Conservation (phyloP, 495 filamentous ascomycete genomes). For the Ramalina intermedia region DNA sequence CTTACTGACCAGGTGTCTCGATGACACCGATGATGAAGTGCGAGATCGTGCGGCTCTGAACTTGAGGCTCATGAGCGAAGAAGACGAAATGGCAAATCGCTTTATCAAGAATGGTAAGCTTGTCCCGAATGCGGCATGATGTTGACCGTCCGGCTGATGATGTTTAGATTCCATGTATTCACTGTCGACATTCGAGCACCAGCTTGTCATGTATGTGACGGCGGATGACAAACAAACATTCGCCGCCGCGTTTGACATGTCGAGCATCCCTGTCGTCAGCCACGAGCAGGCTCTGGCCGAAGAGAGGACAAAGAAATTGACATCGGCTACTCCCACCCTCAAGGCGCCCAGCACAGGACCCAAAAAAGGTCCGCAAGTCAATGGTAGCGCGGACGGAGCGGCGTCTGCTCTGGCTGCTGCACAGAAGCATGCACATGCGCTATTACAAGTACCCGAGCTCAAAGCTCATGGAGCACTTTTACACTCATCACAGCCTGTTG, state of each 20-base stretch:
- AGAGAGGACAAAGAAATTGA: slow-evolving; percentile 91
- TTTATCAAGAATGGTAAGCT: slow-evolving; percentile 83
- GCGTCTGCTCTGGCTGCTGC: slow-evolving; percentile 61
- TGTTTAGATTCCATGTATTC: slow-evolving; percentile 57
- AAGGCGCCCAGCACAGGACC: slow-evolving; percentile 80
- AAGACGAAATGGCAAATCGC: slow-evolving; percentile 66
- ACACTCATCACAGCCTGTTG: slow-evolving; percentile 74
- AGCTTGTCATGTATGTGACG: slow-evolving; percentile 95
- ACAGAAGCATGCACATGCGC: slow-evolving; percentile 74
- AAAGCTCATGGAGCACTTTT: slow-evolving; percentile 75
- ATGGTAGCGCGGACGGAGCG: slow-evolving; percentile 54
- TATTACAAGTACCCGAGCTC: slow-evolving; percentile 81
- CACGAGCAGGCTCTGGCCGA: slow-evolving; percentile 95
- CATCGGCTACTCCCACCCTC: slow-evolving; percentile 79
- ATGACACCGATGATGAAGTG: slow-evolving; percentile 97
- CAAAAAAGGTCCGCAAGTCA: slow-evolving; percentile 48
- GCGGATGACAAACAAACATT: slow-evolving; percentile 77
- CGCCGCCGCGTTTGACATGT: slow-evolving; percentile 72
- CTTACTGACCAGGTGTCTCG: slow-evolving; percentile 80
- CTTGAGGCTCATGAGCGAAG: slow-evolving; percentile 69
- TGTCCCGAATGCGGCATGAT: neutral
- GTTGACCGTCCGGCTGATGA: neutral
- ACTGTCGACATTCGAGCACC: slow-evolving; percentile 89
- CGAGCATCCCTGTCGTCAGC: slow-evolving; percentile 82
- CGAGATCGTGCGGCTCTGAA: slow-evolving; percentile 91